Evolutionary conservation across 345 rosid genomes (phyloP), one percentile per base, ranked within the genome.

Genomic region (Bruguiera sexangula): DNA sequence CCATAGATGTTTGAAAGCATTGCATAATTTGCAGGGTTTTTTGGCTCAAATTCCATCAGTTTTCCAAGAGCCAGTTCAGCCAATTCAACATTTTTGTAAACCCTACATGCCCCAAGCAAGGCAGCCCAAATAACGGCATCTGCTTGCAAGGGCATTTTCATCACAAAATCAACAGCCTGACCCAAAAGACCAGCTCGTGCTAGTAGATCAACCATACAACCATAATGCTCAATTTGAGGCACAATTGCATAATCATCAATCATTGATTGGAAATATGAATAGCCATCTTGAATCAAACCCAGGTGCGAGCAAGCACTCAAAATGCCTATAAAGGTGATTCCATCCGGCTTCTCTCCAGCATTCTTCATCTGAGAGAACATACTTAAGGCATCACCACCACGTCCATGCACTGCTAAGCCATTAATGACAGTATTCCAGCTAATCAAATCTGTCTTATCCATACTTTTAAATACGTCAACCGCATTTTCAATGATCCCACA

Each of bases 51-150:
- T 76, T 83, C 82, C 27, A 66, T 76, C 60, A 93, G 85, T 55
- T 79, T 83, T 71, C 76, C 61, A n/a, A 85, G 83, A 65, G 96
- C 89, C 63, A 86, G 67, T 69, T 91, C 97, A 1, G 91, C 97
- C 66, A 86, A 64, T 27, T 87, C 87, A 65, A 87, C 82, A n/a
- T 88, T 89, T 80, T 88, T 91, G 60, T 89, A 80, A 54, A 83
- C 79, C 80, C 90, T 87, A 13, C 87, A 91, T 57, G 96, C 89
- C 69, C 94, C 91, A 13, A 93, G 92, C 69, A 93, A 52, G 32
- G 90, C 72, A 24, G 90, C 85, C 97, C 97, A 91, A 72, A 93
- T 89, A 71, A 93, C 83, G 63, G 89, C 87, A 83, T 91, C 93
- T 1, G 97, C 87, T 79, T 88, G 70, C 56, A 73, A 77, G 0